A percentile compares a stretch with the other conserved stretches of the same genome.
Conservation (phyloP, 2,329 filamentous ascomycete species). For the Sclerotinia borealis region DNA sequence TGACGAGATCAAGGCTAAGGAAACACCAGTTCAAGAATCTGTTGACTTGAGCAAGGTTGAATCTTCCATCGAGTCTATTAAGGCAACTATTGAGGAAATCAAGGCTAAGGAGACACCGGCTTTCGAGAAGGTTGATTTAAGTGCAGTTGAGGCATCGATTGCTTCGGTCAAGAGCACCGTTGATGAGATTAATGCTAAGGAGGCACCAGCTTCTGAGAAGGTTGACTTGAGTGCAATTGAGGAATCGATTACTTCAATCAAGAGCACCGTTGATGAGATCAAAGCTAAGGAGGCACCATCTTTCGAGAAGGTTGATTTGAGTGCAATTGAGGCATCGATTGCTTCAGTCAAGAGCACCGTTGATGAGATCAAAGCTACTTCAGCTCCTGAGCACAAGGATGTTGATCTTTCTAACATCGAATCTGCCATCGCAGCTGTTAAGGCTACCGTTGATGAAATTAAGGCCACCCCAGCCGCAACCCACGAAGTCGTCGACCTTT, state of each 20-base stretch:
- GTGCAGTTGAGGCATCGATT: not conserved
- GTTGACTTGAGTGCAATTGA: slow-evolving; percentile 1
- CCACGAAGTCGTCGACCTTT: slow-evolving; percentile 13
- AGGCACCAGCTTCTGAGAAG: not conserved
- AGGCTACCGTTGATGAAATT: slow-evolving; percentile 14
- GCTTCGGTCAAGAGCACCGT: slow-evolving; percentile 7
- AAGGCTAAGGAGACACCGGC: slow-evolving; percentile 17
- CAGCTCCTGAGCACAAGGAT: not conserved
- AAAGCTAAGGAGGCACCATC: slow-evolving; percentile 12
- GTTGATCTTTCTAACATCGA: slow-evolving; percentile 2
- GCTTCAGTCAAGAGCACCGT: slow-evolving; percentile 13
- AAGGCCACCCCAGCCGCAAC: slow-evolving; percentile 12
- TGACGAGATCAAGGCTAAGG: slow-evolving; percentile 20
- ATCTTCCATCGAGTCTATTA: not conserved
- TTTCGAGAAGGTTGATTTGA: slow-evolving; percentile 15
- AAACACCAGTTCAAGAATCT: slow-evolving; percentile 10
- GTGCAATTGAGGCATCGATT: slow-evolving; percentile 4
- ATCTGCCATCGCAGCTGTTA: slow-evolving; percentile 16
- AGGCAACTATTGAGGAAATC: slow-evolving; percentile 16
- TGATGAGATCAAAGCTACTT: slow-evolving; percentile 9
- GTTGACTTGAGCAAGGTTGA: slow-evolving; percentile 16
- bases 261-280: slow-evolving; percentile 2
- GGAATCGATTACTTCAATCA: not conserved
- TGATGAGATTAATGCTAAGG: slow-evolving; percentile 17
- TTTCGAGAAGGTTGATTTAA: not conserved